Evolutionary conservation across 2,329 filamentous ascomycete species (phyloP).

Genomic region (Metarhizium brunneum): DNA sequence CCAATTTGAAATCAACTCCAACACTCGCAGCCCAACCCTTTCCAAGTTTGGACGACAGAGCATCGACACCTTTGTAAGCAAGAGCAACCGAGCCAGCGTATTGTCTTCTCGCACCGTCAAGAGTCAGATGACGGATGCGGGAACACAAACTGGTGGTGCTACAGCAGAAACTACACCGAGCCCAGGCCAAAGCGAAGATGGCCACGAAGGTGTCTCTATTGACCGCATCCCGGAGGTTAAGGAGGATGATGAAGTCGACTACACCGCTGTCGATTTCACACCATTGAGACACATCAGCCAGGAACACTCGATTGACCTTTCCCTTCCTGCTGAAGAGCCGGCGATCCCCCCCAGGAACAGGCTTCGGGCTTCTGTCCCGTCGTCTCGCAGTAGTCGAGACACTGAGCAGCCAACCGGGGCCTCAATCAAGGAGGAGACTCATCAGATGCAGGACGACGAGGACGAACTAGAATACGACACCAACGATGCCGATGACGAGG

Average conservation of each 20-base stretch:
- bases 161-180: constrained; percentile 45
- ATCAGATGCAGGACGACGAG: constrained; percentile 10
- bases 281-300: constrained; percentile 37
- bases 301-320: constrained; percentile 23
- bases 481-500: constrained; percentile 29
- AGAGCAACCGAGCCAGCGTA: constrained; percentile 64
- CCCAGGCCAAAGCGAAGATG: constrained; percentile 44
- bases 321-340: neutral
- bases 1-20: constrained; percentile 74
- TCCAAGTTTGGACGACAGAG: constrained; percentile 55
- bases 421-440: constrained; percentile 11
- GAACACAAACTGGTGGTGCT: constrained; percentile 46
- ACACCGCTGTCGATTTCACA: constrained; percentile 48
- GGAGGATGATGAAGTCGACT: constrained; percentile 41
- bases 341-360: constrained; percentile 8
- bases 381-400: constrained; percentile 11
- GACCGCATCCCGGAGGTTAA: constrained; percentile 24
- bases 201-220: constrained; percentile 29
- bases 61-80: constrained; percentile 50
- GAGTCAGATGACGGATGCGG: constrained; percentile 61
- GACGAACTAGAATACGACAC: constrained; percentile 14
- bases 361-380: neutral
- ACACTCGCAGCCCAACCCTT: constrained; percentile 64
- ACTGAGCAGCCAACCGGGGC: constrained; percentile 16
- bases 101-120: constrained; percentile 63